Evolutionary conservation across 305 asterid genomes (phyloP), one percentile per base, ranked within the genome.

Genomic region (Solanum hybrid): DNA sequence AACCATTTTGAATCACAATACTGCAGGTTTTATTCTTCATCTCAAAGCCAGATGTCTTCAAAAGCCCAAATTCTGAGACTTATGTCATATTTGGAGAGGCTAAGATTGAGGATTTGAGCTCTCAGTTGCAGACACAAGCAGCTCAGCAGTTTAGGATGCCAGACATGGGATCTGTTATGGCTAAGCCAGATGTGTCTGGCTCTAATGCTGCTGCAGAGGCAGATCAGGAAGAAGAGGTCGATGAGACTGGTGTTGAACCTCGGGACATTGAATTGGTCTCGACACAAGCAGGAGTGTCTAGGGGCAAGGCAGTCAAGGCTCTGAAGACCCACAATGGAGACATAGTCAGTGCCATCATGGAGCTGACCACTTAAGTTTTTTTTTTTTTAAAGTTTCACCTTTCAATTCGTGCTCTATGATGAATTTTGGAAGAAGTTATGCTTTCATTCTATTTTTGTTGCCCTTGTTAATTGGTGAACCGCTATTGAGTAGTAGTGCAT

Each of bases 341-440:
- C 93, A 97, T 97, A 84, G 99, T 97, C 79, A 93, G 98, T 89
- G 99, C 99, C 76, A 96, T 97, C 88, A 97, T 97, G 99, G 99
- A 96, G 93, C 91, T 97, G 81, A 97, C 98, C 71, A 95, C 95
- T 86, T 95, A 72, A 91, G 75, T 51, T 0, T 10, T 24, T 34
- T 36, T 84, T 51, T 20, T 7, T 51, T 56, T 1, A 17, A n/a
- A 4, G 24, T 37, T 29, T 76, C 22, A 0, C 26, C 66, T 6
- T 42, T 51, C 75, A 24, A 3, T 88, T 37, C 5, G 6, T 72
- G 36, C 86, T 51, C 35, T 56, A 42, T 82, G 82, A 75, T 40
- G 77, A 78, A 71, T 40, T 90, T 80, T 36, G 56, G 80, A 81
- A 27, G 69, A 69, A 34, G 4, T 71, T 26, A 22, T 77, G 81